Percentiles rank a stretch among this genome's conserved stretches.
Conservation (phyloP, 2,329 filamentous ascomycete genomes). For the Verticillium klebahnii region DNA sequence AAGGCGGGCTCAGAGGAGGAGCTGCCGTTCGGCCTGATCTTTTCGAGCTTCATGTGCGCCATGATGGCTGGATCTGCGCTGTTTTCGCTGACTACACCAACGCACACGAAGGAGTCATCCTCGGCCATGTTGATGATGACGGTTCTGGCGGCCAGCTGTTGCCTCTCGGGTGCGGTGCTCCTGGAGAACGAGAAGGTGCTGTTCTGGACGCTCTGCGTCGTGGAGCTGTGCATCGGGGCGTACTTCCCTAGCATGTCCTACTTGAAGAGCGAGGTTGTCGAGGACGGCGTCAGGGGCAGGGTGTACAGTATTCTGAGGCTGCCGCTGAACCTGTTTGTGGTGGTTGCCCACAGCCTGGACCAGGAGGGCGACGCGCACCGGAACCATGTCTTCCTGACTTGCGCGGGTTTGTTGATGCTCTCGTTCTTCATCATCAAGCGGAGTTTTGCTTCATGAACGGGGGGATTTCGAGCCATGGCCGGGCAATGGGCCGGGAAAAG, state of each 20-base stretch:
- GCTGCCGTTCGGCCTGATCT: constrained; percentile 44
- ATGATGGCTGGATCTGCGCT: constrained; percentile 52
- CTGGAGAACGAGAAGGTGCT: constrained; percentile 35
- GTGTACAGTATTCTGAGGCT: constrained; percentile 54
- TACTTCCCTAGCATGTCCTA: constrained; percentile 54
- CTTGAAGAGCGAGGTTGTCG: constrained; percentile 48
- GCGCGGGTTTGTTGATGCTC: constrained; percentile 10
- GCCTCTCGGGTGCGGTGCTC: constrained; percentile 36
- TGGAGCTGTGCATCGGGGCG: constrained; percentile 52
- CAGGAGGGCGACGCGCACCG: constrained; percentile 31
- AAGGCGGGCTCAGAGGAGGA: constrained; percentile 20
- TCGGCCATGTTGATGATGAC: constrained; percentile 27
- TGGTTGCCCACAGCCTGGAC: constrained; percentile 39
- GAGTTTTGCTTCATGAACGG: constrained; percentile 6
- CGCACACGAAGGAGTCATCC: constrained; percentile 24
- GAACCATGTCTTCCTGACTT: constrained; percentile 21
- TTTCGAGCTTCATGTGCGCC: constrained; percentile 51
- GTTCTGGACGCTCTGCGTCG: constrained; percentile 53
- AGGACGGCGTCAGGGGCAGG: constrained; percentile 46
- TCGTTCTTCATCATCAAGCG: constrained; percentile 15
- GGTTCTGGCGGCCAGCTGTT: constrained; percentile 24
- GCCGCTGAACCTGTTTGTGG: constrained; percentile 51
- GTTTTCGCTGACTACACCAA: constrained; percentile 29
- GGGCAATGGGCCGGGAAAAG: not conserved
- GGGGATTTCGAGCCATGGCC: not conserved